These are phyloP conservation scores for Neonothopanus nambi DNA, from an alignment of 1,284 basidiomycete species.

Conservation along the genomic window DNA sequence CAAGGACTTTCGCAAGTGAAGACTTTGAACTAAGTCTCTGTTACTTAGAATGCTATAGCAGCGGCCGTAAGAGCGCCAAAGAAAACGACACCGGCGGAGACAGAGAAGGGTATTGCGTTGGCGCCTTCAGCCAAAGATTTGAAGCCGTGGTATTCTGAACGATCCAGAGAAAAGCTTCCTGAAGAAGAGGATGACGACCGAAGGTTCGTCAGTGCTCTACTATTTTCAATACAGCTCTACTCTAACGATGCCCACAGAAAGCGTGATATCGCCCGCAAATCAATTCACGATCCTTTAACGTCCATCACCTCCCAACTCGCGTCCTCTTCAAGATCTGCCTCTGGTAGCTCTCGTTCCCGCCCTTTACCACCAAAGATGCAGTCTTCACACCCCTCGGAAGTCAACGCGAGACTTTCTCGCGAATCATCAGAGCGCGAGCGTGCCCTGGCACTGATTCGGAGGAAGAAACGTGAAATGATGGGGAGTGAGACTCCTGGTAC, in stretches of 20 bases:
- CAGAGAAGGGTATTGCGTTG: slow-evolving; percentile 69
- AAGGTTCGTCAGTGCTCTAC: slow-evolving; percentile 24
- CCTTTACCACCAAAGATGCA: slow-evolving; percentile 1
- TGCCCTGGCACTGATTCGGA: slow-evolving; percentile 64
- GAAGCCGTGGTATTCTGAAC: slow-evolving; percentile 73
- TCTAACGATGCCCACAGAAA: slow-evolving; percentile 38
- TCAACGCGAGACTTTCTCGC: slow-evolving; percentile 60
- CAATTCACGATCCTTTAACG: slow-evolving; percentile 67
- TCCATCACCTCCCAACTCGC: slow-evolving; percentile 69
- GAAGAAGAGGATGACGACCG: slow-evolving; percentile 27
- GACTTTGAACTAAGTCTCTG: background rate
- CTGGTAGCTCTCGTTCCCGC: slow-evolving; percentile 23
- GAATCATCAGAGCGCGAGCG: slow-evolving; percentile 74
- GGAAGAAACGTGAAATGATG: slow-evolving; percentile 60
- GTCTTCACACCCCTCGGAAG: slow-evolving; percentile 35
- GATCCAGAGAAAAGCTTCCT: slow-evolving; percentile 10
- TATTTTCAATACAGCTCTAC: slow-evolving; percentile 12
- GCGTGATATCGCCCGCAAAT: slow-evolving; percentile 64
- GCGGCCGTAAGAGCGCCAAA: slow-evolving; percentile 44
- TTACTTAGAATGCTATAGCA: slow-evolving; percentile 43
- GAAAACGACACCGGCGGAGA: slow-evolving; percentile 51
- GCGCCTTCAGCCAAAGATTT: slow-evolving; percentile 74
- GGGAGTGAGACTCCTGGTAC: slow-evolving; percentile 72
- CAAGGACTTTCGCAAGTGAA: background rate
- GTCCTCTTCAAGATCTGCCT: slow-evolving; percentile 24